Base-by-base conservation (phyloP, 305 asterid species). In the Rubia balearica region DNA sequence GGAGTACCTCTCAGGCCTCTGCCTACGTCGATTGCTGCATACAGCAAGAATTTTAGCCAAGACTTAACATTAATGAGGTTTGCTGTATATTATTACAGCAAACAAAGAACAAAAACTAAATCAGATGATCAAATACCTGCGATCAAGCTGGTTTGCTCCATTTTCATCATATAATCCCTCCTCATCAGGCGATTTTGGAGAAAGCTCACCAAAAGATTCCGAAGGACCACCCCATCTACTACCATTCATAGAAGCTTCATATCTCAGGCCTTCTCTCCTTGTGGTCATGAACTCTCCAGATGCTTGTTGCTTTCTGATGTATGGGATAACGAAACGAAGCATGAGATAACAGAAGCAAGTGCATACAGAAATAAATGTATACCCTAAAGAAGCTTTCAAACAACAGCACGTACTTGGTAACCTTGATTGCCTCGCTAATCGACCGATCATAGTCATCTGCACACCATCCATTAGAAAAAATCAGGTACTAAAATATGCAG, bases 371-470 rank as follows among this genome's bases (percentile, higher is more conserved):
- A 63, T 0, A 12, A 11, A n/a, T 51, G 59, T 51, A 7, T 38
- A 7, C 71, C 1, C 69, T 33, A 13, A 57, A 10, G 68, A 61
- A 48, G 67, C 68, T 65, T 57, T 53, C 13, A 60, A 65, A 74
- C 27, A 70, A 66, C 66, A 46, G 78, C 77, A 30, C 92, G 27
- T 91, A 89, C 98, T 88, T 88, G 81, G 98, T 89, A 83, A 84
- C 79, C 82, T 90, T 88, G 78, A 92, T 83, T 80, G 98, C 98
- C 86, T 92, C 98, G 64, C 75, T 88, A 73, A 92, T 92, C 38
- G 96, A 90, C 64, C 92, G 88, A 74, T 89, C 98, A 68, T 83
- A 92, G 83, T 87, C 98, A 83, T 92, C 98, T 92, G 97, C 71
- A 71, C 68, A 48, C 27, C 62, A 68, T 59, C 30, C 53, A 78